Conservation (phyloP, 2,329 filamentous ascomycete species). For the Alternaria ethzedia region DNA sequence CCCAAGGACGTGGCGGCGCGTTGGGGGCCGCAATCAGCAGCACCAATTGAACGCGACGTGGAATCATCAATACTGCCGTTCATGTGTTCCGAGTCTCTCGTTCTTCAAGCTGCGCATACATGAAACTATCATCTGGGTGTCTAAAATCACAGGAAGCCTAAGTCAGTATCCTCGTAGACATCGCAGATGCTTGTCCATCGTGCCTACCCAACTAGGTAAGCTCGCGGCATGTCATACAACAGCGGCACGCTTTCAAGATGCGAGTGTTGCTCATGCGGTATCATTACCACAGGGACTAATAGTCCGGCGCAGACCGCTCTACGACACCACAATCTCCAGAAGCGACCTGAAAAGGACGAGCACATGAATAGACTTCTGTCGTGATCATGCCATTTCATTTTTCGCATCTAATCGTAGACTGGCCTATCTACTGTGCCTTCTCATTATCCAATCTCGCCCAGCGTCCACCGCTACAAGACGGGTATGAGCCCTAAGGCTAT, state of each 20-base stretch:
- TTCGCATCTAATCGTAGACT: background rate
- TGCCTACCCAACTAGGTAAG: background rate
- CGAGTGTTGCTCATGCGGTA: background rate
- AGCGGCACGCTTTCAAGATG: background rate
- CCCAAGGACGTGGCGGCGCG: constrained; percentile 9
- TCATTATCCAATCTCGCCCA: background rate
- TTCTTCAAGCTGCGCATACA: background rate
- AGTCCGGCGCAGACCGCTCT: background rate
- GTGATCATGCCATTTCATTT: background rate
- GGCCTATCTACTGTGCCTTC: background rate
- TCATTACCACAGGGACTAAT: background rate
- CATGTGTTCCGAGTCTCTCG: background rate
- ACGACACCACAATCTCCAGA: background rate
- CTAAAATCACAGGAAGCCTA: background rate
- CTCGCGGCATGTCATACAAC: background rate
- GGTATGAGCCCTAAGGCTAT: background rate
- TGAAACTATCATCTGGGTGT: background rate
- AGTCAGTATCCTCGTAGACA: background rate
- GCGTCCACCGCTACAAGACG: background rate
- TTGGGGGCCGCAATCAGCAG: background rate
- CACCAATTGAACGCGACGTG: background rate
- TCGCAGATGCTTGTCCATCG: background rate
- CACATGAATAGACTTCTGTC: background rate
- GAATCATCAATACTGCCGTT: background rate
- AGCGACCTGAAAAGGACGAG: background rate